Evolutionary conservation across 176 grass and related monocot species (phyloP).

Genomic region (Eleusine indica): DNA sequence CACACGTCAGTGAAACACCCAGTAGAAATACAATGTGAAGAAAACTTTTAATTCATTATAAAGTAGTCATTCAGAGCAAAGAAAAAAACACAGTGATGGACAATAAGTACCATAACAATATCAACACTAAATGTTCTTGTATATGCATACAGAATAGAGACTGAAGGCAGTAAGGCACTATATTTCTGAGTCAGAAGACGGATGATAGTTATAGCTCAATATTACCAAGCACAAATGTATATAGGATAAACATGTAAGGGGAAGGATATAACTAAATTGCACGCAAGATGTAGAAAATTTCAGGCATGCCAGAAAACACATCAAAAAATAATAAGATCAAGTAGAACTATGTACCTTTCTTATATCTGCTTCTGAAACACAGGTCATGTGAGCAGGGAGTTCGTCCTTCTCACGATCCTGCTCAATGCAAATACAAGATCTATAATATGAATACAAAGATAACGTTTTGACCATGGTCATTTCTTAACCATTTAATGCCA

Average conservation of each 20-base stretch:
- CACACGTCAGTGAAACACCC: background rate
- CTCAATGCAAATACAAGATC: constrained; percentile 47
- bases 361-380: constrained; percentile 86
- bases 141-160: background rate
- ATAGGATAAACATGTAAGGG: background rate
- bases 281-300: background rate
- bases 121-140: no score
- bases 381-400: constrained; percentile 86
- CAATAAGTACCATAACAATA: background rate
- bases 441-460: constrained; percentile 31
- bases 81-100: background rate
- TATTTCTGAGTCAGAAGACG: background rate
- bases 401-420: constrained; percentile 93
- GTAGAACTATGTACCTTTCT: constrained; percentile 62
- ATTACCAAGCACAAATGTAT: background rate
- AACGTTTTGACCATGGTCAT: constrained; percentile 29
- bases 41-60: background rate
- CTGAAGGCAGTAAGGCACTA: background rate
- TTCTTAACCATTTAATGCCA: constrained; percentile 20
- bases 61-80: background rate
- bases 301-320: background rate
- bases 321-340: constrained; percentile 12
- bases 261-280: background rate
- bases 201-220: background rate
- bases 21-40: background rate